Evolutionary conservation across 2,329 filamentous ascomycete species (phyloP), one percentile per base, ranked within the genome.

Genomic region (Coniochaeta ligniaria): DNA sequence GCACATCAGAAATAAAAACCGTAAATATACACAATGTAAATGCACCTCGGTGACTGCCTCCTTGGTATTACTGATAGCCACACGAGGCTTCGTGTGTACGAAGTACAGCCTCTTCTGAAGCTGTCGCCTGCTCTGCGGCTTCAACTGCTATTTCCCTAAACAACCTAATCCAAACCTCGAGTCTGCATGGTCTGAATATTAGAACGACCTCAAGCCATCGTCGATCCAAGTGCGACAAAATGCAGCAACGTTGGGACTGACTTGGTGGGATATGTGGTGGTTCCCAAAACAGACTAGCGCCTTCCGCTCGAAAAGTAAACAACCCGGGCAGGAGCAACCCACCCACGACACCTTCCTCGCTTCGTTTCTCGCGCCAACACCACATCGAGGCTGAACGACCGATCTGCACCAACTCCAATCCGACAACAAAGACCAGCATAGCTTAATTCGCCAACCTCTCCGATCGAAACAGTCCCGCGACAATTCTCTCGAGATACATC

Each of bases 251-350:
- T n/a, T n/a, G n/a, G n/a, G n/a, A n/a, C n/a, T n/a, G n/a, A n/a
- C n/a, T n/a, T n/a, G n/a, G n/a, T n/a, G n/a, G n/a, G n/a, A n/a
- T 31, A n/a, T 52, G 26, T 24, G 2, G 47, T 52, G 54, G 26
- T 63, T 58, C 64, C 65, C 0, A 58, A 66, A 62, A n/a, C 0
- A 61, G 67, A 33, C 61, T 70, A 70, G 68, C 62, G 61, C 35
- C 36, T 17, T 5, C 45, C 45, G 57, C 47, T 22, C 59, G 60
- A 61, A 61, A 63, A 63, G 65, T 66, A 66, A 66, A 66, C 65
- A 66, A 65, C 60, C 50, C 60, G 61, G 58, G 64, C 58, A 63
- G 59, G 52, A 59, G 54, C 35, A 38, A 35, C 28, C 54, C n/a
- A 38, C 28, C 17, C 54, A 60, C 20, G 35, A 35, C 54, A 26